Percentiles rank a stretch among this genome's conserved stretches.
These are phyloP conservation scores for Hypericum androsaemum DNA, from an alignment of 345 rosid species.

Conservation along the genomic window DNA sequence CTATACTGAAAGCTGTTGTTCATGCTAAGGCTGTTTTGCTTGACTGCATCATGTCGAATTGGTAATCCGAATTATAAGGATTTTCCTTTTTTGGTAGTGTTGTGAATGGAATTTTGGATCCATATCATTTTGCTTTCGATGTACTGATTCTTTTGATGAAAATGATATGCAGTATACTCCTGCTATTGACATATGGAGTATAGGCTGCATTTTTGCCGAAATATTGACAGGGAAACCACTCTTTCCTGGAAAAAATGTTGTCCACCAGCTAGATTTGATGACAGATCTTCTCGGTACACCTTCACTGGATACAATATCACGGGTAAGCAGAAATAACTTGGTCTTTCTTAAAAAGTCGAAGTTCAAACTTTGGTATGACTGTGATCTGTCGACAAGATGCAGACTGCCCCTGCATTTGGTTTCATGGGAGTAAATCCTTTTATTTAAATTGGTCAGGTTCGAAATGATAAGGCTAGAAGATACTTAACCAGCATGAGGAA, in stretches of 20 bases:
- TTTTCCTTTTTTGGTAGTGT: background rate
- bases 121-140: background rate
- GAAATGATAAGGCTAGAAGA: slow-evolving; percentile 3
- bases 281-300: slow-evolving; percentile 5
- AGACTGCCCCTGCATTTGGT: background rate
- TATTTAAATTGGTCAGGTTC: slow-evolving; percentile 1
- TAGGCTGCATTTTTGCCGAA: slow-evolving; percentile 3
- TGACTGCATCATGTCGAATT: too few relatives aligned
- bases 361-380: slow-evolving; percentile 1
- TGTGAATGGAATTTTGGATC: background rate
- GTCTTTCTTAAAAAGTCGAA: too few relatives aligned
- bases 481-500: slow-evolving; percentile 3
- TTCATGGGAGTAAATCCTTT: background rate
- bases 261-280: slow-evolving; percentile 4
- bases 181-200: slow-evolving; percentile 4
- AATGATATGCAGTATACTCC: slow-evolving; percentile 9
- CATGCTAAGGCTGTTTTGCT: too few relatives aligned
- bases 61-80: background rate
- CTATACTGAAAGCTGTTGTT: too few relatives aligned
- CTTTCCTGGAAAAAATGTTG: slow-evolving; percentile 4
- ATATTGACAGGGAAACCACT: slow-evolving; percentile 2
- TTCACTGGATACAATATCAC: background rate
- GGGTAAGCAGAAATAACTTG: background rate
- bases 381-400: background rate
- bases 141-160: background rate